phyloP scores from a whole-genome alignment of 1,139 yeast species.

The Nakaseomyces kungkrabaensis region DNA sequence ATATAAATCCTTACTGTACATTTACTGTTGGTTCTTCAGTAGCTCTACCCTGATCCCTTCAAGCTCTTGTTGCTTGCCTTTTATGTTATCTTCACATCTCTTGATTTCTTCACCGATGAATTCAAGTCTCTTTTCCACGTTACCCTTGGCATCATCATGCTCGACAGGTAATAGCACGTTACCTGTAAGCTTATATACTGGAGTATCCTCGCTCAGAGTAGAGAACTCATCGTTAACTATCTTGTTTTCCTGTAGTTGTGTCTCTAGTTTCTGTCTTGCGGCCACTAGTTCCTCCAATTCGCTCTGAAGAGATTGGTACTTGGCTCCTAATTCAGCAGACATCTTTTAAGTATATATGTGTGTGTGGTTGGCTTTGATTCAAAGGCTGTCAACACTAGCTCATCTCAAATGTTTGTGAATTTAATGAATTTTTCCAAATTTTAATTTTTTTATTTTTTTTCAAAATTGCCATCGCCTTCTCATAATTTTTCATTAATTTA shows the following conservation, averaged over 20 bases:
- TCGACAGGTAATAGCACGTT: conserved; percentile 90
- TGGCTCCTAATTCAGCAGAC: conserved; percentile 19
- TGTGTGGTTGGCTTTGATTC: too few relatives aligned
- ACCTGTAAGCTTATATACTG: conserved; percentile 82
- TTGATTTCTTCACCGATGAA: conserved; percentile 71
- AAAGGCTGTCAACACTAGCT: not conserved
- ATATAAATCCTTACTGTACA: not conserved
- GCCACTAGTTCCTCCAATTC: conserved; percentile 41
- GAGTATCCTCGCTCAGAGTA: conserved; percentile 48
- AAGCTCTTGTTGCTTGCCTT: conserved; percentile 40
- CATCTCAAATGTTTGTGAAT: not conserved
- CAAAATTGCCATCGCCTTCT: not conserved
- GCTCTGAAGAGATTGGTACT: conserved; percentile 31
- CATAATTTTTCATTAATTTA: too few relatives aligned
- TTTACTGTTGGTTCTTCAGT: not conserved
- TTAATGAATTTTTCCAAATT: not conserved
- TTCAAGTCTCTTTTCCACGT: conserved; percentile 81
- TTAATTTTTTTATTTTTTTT: not conserved
- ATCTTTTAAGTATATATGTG: not conserved
- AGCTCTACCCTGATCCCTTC: conserved; percentile 37
- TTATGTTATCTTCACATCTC: conserved; percentile 53
- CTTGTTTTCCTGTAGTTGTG: conserved; percentile 81
- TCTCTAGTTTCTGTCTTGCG: conserved; percentile 62
- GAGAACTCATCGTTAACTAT: conserved; percentile 81
- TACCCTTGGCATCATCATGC: conserved; percentile 63